Base-by-base conservation (phyloP, 1,284 basidiomycete genomes). In the Lentinula novae-zelandiae region DNA sequence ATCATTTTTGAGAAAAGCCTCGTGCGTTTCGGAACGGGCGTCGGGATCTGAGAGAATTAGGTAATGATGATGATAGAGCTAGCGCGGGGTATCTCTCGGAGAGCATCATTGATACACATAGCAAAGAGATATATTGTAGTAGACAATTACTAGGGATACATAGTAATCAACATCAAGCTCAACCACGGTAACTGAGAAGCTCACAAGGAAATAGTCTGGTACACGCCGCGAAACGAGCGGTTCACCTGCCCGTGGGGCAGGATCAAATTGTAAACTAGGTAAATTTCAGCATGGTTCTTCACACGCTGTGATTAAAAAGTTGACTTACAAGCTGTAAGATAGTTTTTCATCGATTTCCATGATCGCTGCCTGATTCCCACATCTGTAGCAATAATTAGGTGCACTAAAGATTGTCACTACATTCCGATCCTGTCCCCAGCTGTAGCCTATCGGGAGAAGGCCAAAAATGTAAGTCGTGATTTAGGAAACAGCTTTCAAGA, bases 321-420 rank as follows among this genome's bases (percentile, higher is more conserved):
- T 65, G 66, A 82, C 90, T 61, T 68, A 92, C 91, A 95, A 95
- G 76, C 90, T 95, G 76, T 95, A 95, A 64, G 93, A 93, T 84
- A 96, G 82, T 82, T 95, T 95, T 84, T 99, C 97, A 77, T 99
- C 96, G 76, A 99, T 98, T 78, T 99, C 96, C 90, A 99, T 97
- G 75, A 99, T 99, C 54, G 97, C 97, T 53, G 96, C 96, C 74
- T 99, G 97, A 77, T 99, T 99, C 60, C 96, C 96, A 75, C 97
- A 99, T 73, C 97, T 86, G 82, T 99, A 99, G 79, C 97, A 99
- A 78, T 97, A 97, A 78, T 98, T 98, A 53, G 96, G 96, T 68
- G 96, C 96, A 66, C 96, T 98, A 81, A 98, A 99, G 73, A 99
- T 98, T 52, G 96, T 99, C 66, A 99, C 96, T n/a, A 99, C 97